phyloP scores from a whole-genome alignment of 352 stramenopile species.

The Globisporangium cylindrosporum region DNA sequence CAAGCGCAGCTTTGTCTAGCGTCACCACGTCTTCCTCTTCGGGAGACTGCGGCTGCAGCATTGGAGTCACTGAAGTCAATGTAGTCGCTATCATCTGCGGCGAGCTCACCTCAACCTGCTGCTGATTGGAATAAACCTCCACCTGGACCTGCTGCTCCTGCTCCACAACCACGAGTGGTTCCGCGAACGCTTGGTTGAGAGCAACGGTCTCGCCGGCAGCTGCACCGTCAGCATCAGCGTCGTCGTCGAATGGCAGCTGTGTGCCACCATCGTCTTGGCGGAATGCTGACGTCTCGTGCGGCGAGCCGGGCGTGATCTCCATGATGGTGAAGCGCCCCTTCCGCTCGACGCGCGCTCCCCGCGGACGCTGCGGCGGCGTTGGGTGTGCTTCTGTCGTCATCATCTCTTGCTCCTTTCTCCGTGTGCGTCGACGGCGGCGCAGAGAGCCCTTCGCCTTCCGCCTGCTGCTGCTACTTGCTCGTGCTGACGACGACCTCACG shows the following conservation, averaged over 20 bases:
- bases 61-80: neutral
- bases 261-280: slow-evolving; percentile 15
- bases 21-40: neutral
- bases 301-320: slow-evolving; percentile 63
- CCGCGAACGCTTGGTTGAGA: slow-evolving; percentile 1
- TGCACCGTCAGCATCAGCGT: neutral
- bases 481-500: slow-evolving; percentile 8
- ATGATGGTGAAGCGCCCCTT: slow-evolving; percentile 84
- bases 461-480: slow-evolving; percentile 5
- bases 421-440: neutral
- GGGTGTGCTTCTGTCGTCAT: slow-evolving; percentile 23
- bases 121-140: neutral
- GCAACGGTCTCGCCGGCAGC: neutral
- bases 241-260: neutral
- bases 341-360: slow-evolving; percentile 54
- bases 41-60: neutral
- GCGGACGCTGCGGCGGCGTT: slow-evolving; percentile 24
- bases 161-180: neutral
- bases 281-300: slow-evolving; percentile 29
- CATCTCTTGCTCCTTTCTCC: neutral
- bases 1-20: neutral
- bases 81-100: neutral
- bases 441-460: neutral
- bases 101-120: neutral
- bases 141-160: neutral